These are phyloP conservation scores for Teratosphaeria destructans DNA, from an alignment of 2,329 filamentous ascomycete genomes.

Conservation along the genomic window DNA sequence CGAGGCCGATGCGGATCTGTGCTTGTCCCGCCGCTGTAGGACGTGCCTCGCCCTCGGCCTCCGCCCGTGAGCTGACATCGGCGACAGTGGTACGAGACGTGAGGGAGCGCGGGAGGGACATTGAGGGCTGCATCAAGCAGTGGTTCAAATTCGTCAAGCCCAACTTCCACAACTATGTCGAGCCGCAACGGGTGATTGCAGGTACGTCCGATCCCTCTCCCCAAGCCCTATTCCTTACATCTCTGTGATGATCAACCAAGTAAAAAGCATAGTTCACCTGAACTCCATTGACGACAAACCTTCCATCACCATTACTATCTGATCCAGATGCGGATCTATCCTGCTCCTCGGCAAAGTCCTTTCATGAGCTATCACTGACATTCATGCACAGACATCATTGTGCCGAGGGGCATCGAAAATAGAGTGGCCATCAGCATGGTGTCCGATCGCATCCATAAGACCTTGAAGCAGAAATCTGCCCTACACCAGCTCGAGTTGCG, in stretches of 20 bases:
- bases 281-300: conserved; percentile 27
- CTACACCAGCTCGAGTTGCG: conserved; percentile 71
- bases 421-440: conserved; percentile 88
- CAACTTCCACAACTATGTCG: conserved; percentile 88
- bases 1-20: conserved; percentile 90
- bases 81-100: conserved; percentile 73
- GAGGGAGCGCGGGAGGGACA: conserved; percentile 75
- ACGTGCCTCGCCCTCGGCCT: background rate
- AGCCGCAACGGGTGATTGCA: conserved; percentile 80
- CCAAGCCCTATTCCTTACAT: background rate
- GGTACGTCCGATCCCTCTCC: conserved; percentile 37
- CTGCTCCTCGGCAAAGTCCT: background rate
- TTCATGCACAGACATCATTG: conserved; percentile 63
- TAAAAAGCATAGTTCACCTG: conserved; percentile 32
- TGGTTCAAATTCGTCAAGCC: conserved; percentile 97
- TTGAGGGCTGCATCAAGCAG: conserved; percentile 94
- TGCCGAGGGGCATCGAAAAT: conserved; percentile 91
- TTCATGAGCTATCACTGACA: background rate
- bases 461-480: conserved; percentile 73
- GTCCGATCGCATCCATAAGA: conserved; percentile 82
- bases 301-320: conserved; percentile 24
- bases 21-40: conserved; percentile 76
- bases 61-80: background rate
- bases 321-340: background rate
- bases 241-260: conserved; percentile 26